Evolutionary conservation across 371 early-diverging fungal genomes (phyloP).

Genomic region (Nematocida parisii): DNA sequence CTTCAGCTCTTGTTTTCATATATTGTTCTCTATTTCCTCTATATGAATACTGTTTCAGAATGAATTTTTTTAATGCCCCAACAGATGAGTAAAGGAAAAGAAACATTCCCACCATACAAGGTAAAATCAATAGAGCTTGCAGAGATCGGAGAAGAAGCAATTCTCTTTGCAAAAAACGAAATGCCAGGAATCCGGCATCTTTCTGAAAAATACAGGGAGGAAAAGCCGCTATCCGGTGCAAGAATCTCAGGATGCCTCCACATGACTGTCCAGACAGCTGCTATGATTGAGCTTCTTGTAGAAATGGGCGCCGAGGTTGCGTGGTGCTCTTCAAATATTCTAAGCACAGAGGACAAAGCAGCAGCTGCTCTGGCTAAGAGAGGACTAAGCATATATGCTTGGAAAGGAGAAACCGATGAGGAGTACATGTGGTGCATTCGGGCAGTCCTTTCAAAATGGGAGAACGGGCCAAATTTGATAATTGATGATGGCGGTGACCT

Average conservation of each 20-base stretch:
- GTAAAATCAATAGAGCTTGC: conserved; percentile 57
- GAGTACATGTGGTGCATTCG: conserved; percentile 97
- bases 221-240: conserved; percentile 86
- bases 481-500: conserved; percentile 97
- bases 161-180: conserved; percentile 87
- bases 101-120: conserved; percentile 39
- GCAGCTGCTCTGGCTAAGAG: conserved; percentile 73
- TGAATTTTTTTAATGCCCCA: conserved; percentile 48
- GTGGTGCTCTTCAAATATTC: conserved; percentile 97
- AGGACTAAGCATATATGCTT: conserved; percentile 75
- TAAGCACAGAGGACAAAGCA: conserved; percentile 93
- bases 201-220: conserved; percentile 81
- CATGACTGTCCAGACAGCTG: conserved; percentile 97
- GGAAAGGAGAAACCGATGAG: conserved; percentile 93
- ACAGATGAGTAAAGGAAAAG: conserved; percentile 6
- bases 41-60: conserved; percentile 33
- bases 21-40: background rate
- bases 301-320: conserved; percentile 85
- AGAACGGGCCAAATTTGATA: conserved; percentile 91
- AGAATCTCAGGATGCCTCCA: conserved; percentile 94
- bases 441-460: conserved; percentile 82
- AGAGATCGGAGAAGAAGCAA: conserved; percentile 78
- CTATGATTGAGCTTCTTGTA: conserved; percentile 88
- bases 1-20: conserved; percentile 16
- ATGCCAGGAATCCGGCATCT: conserved; percentile 94